Evolutionary conservation across 2,329 filamentous ascomycete species (phyloP), one percentile per base, ranked within the genome.

Genomic region (Nemania serpens): DNA sequence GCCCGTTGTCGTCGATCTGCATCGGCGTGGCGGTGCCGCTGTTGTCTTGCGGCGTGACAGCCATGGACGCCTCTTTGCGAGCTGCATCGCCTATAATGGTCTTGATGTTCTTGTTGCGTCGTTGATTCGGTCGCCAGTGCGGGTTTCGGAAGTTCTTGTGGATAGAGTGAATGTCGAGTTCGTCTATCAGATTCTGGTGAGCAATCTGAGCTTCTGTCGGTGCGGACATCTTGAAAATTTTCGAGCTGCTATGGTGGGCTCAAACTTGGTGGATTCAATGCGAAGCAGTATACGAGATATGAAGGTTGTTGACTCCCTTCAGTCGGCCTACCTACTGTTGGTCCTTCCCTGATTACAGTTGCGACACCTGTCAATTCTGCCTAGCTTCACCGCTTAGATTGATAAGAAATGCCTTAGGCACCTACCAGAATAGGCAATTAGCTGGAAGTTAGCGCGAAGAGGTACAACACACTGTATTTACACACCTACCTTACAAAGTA

Each of bases 91-190:
- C 90, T 63, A 99, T 84, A 64, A 99, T 95, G 70, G 96, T 91
- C 78, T 98, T 98, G 77, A 98, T 89, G 77, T 97, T 98, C 82
- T 99, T 99, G 85, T 99, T 99, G 77, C 95, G 91, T 53, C 95
- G 93, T 76, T 93, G 90, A 67, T 94, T 92, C 15, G 95, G 92
- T 73, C 91, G 93, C 95, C 95, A 99, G 75, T 87, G 80, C 2
- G 90, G 82, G 74, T 93, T 97, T 76, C 94, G 93, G 82, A 97
- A 99, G 71, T 88, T 90, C 79, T 96, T 96, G 70, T 88, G 88
- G 73, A 91, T 86, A 61, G 88, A 86, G 75, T 95, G 89, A 71
- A 97, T 92, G 81, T 99, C 95, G 72, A 98, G 91, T 75, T 91
- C 82, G 77, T 97, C 92, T 69, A 99, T 88, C 63, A 98, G 89